These are phyloP conservation scores for Barnettozyma hawaiiensis DNA, from an alignment of 1,139 yeast genomes.

Conservation along the genomic window DNA sequence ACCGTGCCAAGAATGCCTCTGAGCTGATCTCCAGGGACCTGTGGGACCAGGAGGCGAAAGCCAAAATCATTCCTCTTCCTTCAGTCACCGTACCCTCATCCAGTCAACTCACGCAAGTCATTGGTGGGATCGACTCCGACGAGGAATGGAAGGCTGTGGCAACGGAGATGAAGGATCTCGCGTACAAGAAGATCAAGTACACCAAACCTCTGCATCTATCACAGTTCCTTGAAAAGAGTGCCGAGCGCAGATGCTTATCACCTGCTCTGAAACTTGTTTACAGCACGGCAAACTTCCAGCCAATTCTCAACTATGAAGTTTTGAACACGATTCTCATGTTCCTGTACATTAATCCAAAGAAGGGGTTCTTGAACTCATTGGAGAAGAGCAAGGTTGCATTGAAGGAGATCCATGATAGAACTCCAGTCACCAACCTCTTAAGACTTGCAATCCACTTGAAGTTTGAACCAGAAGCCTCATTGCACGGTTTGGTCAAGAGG, in stretches of 20 bases:
- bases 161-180: slow-evolving; percentile 26
- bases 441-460: slow-evolving; percentile 17
- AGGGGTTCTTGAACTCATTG: slow-evolving; percentile 10
- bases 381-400: slow-evolving; percentile 15
- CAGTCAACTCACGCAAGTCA: slow-evolving; percentile 29
- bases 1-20: slow-evolving; percentile 43
- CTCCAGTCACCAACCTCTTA: slow-evolving; percentile 16
- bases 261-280: slow-evolving; percentile 23
- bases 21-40: slow-evolving; percentile 51
- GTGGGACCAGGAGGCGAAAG: slow-evolving; percentile 36
- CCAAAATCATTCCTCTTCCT: slow-evolving; percentile 34
- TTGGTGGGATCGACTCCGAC: slow-evolving; percentile 27
- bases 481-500: slow-evolving; percentile 7
- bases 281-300: slow-evolving; percentile 13
- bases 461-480: slow-evolving; percentile 4
- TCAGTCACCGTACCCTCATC: slow-evolving; percentile 34
- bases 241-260: slow-evolving; percentile 22
- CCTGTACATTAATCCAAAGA: slow-evolving; percentile 21
- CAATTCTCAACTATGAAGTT: slow-evolving; percentile 11
- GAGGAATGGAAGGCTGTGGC: slow-evolving; percentile 32
- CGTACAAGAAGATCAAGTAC: slow-evolving; percentile 23
- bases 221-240: slow-evolving; percentile 28
- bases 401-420: slow-evolving; percentile 8
- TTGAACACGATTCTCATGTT: slow-evolving; percentile 19
- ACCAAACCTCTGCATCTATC: slow-evolving; percentile 28